Percentiles rank a stretch among this genome's conserved stretches.
Conservation (phyloP, 495 filamentous ascomycete genomes). For the Neurospora sp. region DNA sequence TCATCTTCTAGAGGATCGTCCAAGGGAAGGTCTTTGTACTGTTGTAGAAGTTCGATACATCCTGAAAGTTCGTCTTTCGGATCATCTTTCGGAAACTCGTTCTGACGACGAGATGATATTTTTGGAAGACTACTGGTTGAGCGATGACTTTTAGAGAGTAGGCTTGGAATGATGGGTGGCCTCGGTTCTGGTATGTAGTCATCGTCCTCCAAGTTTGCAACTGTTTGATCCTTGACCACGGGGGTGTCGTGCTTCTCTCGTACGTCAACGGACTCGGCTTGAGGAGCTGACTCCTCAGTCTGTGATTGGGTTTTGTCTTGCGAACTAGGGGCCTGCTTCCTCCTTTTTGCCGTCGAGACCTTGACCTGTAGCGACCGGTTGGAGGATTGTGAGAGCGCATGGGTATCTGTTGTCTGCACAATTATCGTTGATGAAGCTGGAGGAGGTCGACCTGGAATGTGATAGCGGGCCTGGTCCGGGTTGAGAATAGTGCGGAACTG, state of each 20-base stretch:
- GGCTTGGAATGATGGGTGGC: background rate
- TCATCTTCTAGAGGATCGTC: conserved; percentile 27
- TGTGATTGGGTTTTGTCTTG: conserved; percentile 6
- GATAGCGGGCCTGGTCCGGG: conserved; percentile 48
- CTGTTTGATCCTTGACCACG: background rate
- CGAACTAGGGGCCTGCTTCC: background rate
- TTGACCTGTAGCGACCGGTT: conserved; percentile 23
- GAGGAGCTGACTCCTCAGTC: conserved; percentile 4
- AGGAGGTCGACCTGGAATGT: conserved; percentile 32
- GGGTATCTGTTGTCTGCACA: background rate
- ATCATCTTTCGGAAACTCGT: background rate
- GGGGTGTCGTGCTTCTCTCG: background rate
- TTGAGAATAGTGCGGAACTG: conserved; percentile 47
- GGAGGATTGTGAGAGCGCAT: conserved; percentile 20
- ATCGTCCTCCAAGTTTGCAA: background rate
- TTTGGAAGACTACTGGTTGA: background rate
- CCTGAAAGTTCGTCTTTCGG: conserved; percentile 22
- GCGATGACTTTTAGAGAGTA: background rate
- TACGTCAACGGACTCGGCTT: background rate
- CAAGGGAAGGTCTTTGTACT: conserved; percentile 29
- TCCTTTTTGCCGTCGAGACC: conserved; percentile 3
- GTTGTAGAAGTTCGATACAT: conserved; percentile 22
- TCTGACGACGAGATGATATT: background rate
- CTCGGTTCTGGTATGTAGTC: background rate
- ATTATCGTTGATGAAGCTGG: background rate